A percentile compares a stretch with the other conserved stretches of the same genome.
These are phyloP conservation scores for Podila verticillata DNA, from an alignment of 192 early-diverging fungal species.

Conservation along the genomic window DNA sequence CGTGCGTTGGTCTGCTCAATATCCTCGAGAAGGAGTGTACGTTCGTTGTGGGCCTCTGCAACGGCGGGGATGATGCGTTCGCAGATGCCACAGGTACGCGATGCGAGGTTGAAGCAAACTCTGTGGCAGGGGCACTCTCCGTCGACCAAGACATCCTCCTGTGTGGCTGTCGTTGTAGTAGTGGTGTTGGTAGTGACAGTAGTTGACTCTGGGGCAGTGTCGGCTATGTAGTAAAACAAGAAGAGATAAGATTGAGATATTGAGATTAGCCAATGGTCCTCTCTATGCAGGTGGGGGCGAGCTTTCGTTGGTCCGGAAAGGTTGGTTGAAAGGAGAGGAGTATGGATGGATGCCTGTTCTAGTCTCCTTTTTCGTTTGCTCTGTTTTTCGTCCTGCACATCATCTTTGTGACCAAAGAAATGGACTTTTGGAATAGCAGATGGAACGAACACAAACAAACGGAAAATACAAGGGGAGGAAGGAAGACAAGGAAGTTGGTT, in stretches of 20 bases:
- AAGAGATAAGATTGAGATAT: not conserved
- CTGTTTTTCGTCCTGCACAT: no score
- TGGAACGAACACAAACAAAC: not conserved
- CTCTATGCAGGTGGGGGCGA: no score
- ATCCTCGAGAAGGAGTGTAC: conserved; percentile 56
- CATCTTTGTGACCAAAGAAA: no score
- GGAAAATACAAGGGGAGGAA: not conserved
- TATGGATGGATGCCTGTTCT: no score
- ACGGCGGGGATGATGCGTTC: conserved; percentile 50
- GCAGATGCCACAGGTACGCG: conserved; percentile 44
- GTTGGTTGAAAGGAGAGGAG: no score
- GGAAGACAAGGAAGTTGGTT: not conserved
- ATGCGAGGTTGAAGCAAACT: conserved; percentile 12
- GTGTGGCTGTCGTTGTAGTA: conserved; percentile 6
- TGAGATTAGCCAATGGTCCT: no score
- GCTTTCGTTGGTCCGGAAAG: no score
- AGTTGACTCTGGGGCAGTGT: not conserved
- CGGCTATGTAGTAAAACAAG: not conserved
- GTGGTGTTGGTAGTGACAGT: not conserved
- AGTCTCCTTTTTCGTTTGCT: no score
- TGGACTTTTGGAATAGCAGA: not conserved
- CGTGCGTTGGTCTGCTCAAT: conserved; percentile 60
- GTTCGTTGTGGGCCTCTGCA: conserved; percentile 54
- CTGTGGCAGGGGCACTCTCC: conserved; percentile 45
- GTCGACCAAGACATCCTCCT: conserved; percentile 13